Base-by-base conservation (phyloP, 345 rosid species). In the Arabis alpina region DNA sequence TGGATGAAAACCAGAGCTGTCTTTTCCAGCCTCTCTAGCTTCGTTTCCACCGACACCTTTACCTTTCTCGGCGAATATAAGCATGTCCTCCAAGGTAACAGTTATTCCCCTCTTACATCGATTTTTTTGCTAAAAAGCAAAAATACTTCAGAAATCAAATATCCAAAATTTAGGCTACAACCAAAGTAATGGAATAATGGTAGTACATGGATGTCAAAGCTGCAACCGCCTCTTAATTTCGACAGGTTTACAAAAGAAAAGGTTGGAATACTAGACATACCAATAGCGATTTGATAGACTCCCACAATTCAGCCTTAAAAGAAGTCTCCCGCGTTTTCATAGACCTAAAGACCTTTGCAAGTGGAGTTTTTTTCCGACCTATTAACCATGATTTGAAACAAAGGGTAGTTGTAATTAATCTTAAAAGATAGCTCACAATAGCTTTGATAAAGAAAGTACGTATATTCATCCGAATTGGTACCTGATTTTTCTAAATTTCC, bases 311-410 rank as follows among this genome's bases (percentile, higher is more conserved):
- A 75, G 71, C 75, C 83, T 73, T 85, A 61, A 90, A 92, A 68
- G 82, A 81, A 50, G 55, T 74, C 77, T 88, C 96, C 72, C 85
- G 79, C 61, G 82, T 88, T 80, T 80, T 86, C 87, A 92, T 76
- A 77, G 78, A 56, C 75, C 53, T 60, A 69, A 82, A 82, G 55
- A 81, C 77, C 84, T 79, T 86, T 32, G 84, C 76, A 42, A 84
- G 77, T 36, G 89, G 73, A 49, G 65, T 68, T 71, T 57, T 71
- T 54, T 66, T 84, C 66, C 53, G 72, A 76, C 82, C 96, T 92
- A 76, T 53, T 25, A 75, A 54, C 37, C 60, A n/a, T 60, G 76
- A 63, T 16, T 64, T 48, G 30, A 68, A 70, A 61, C 56, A 67
- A 57, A 73, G 4, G 16, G n/a, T 34, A 54, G 57, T 9, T 39